A percentile compares a stretch with the other conserved stretches of the same genome.
Conservation (phyloP, 768 basidiomycete species). For the Imleria badia region DNA sequence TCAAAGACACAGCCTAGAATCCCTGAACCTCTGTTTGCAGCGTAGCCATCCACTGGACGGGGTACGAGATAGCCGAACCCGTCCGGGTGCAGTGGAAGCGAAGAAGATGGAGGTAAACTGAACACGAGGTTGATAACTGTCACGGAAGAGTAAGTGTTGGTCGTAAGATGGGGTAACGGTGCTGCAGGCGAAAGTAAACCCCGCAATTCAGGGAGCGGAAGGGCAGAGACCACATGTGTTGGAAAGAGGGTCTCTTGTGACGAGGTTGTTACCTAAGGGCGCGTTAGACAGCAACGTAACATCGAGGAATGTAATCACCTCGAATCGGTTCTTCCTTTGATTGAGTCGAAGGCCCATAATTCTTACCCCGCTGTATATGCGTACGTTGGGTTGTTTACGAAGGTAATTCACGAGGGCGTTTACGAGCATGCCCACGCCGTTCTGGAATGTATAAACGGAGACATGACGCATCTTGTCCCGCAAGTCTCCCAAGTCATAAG, state of each 20-base stretch:
- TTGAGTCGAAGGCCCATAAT: constrained; percentile 37
- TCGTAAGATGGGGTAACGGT: constrained; percentile 59
- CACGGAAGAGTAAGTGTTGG: constrained; percentile 78
- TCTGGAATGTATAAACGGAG: constrained; percentile 78
- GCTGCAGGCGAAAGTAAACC: constrained; percentile 39
- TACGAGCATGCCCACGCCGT: constrained; percentile 72
- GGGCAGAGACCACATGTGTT: constrained; percentile 74
- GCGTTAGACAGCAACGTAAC: constrained; percentile 2
- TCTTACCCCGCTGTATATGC: constrained; percentile 46
- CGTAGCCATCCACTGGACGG: constrained; percentile 60
- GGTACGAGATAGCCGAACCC: constrained; percentile 97
- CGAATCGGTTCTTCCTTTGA: constrained; percentile 37
- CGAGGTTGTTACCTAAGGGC: constrained; percentile 33
- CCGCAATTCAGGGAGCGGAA: constrained; percentile 61
- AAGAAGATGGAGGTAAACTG: constrained; percentile 39
- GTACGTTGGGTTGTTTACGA: constrained; percentile 51
- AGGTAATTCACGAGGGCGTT: constrained; percentile 53
- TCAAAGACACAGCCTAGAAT: constrained; percentile 91
- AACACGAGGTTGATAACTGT: constrained; percentile 91
- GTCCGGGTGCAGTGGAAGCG: constrained; percentile 60
- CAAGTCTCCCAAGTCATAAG: constrained; percentile 53
- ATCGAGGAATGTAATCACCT: constrained; percentile 38
- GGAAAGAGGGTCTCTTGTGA: constrained; percentile 38
- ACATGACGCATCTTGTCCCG: constrained; percentile 49
- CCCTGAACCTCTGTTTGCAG: constrained; percentile 37